Base-by-base conservation (phyloP, 805 yeast species). In the Yarrowia sp. region DNA sequence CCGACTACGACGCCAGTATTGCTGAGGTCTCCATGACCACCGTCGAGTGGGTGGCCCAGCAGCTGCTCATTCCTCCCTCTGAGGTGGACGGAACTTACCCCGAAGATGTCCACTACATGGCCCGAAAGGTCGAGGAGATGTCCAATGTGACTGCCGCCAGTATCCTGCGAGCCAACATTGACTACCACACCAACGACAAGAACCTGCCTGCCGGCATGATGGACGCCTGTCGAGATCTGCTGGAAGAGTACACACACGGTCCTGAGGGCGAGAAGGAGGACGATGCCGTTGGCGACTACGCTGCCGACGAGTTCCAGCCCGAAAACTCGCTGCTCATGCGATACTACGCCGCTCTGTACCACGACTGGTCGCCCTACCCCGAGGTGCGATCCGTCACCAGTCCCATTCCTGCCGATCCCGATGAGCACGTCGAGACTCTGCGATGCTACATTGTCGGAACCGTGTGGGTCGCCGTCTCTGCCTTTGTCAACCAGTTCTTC, bases 401-500 rank as follows among this genome's bases (percentile, higher is more conserved):
- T 52, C 82, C 85, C 1, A 77, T 72, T 56, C 78, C 73, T 53
- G 88, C 86, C 72, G 87, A 86, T 69, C 83, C 83, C 0, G 67
- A 71, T 10, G 74, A 80, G 50, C 81, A 82, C 3, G 79, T 77
- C 53, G 87, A 86, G 69, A 85, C 87, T 5, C 73, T 84, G 67
- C 79, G 90, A 61, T 85, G 83, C 8, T 86, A 86, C 75, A 77
- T 82, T n/a, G 75, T 86, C 38, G 85, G 85, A 2, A 72, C 83
- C 1, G 72, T 84, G 65, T 85, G 86, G 86, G 82, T 85, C 4
- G 76, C 84, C 16, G 77, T 85, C 56, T 89, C 89, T 45, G 81
- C 86, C 65, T 87, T 82, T 69, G 81, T 87, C 76, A 86, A 86
- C 76, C 81, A 85, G 67, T 84, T 87, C 74, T 88, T 88, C 75